Base-by-base conservation (phyloP, 2,329 filamentous ascomycete species). In the Xenoacremonium recifei region DNA sequence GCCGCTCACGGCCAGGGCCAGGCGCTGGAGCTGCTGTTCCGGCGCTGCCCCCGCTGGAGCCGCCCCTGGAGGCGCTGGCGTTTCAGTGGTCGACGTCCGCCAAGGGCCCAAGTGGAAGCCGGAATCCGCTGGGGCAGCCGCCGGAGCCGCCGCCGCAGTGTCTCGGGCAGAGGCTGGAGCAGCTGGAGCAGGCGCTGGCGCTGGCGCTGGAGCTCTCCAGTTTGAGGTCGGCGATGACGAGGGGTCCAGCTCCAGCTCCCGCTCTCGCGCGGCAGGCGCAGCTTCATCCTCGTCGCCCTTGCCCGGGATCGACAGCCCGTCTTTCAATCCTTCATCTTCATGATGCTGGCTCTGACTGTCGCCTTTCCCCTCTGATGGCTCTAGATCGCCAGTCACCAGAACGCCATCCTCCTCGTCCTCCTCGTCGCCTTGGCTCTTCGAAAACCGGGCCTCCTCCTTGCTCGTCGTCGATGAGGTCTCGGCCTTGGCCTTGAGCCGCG, bases 51-150 rank as follows among this genome's bases (percentile, higher is more conserved):
- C 7, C 23, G 23, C 23, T 13, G 46, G 45, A 52, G 45, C 46
- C 42, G 49, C 46, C 54, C 48, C 36, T 50, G 50, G 44, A 50
- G 45, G 42, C 20, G 13, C 40, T 45, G 47, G 51, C 47, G 41
- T 57, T 57, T 54, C 45, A 55, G 44, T 40, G 21, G 29, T 42
- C 39, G 15, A 30, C n/a, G n/a, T n/a, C n/a, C n/a, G n/a, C n/a
- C n/a, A n/a, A n/a, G n/a, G n/a, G n/a, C n/a, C n/a, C n/a, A n/a
- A n/a, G n/a, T n/a, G n/a, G n/a, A n/a, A n/a, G n/a, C n/a, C n/a
- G n/a, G 48, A 44, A 31, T 44, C 39, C 19, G 37, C 31, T 30
- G 45, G 40, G 42, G 44, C 42, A n/a, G n/a, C n/a, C n/a, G n/a
- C n/a, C n/a, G n/a, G n/a, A n/a, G n/a, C n/a, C n/a, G n/a, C n/a